Evolutionary conservation across 495 filamentous ascomycete species (phyloP).

Genomic region (Podospora conica): DNA sequence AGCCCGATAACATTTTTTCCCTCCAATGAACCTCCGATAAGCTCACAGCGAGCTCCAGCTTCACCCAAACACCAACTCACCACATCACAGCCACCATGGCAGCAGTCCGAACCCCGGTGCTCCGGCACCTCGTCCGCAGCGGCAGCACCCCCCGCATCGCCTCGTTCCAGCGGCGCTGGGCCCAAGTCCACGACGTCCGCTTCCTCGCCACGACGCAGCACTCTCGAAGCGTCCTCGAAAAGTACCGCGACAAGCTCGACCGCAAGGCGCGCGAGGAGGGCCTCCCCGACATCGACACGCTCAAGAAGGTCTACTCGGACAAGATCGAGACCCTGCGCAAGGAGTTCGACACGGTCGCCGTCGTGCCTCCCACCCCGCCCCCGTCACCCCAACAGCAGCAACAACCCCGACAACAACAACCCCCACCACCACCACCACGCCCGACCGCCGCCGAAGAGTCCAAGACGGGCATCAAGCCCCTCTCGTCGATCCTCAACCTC

Average conservation of each 20-base stretch:
- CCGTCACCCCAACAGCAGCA: neutral
- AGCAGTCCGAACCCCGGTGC: constrained; percentile 26
- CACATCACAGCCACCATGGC: constrained; percentile 23
- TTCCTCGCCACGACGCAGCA: constrained; percentile 61
- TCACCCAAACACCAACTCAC: neutral
- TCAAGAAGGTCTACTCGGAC: constrained; percentile 76
- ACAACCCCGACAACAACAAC: neutral
- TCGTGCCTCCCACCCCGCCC: neutral
- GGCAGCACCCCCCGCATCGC: constrained; percentile 5
- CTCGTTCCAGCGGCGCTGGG: constrained; percentile 69
- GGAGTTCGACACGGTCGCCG: constrained; percentile 38
- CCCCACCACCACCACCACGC: constrained; percentile 7
- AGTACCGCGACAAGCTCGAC: constrained; percentile 80
- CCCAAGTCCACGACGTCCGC: constrained; percentile 85
- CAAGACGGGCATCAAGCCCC: constrained; percentile 53
- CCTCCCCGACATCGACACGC: constrained; percentile 60
- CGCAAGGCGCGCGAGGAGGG: constrained; percentile 79
- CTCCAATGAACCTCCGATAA: neutral
- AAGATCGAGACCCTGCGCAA: constrained; percentile 64
- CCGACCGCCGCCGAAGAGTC: neutral
- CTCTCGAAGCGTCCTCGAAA: constrained; percentile 62
- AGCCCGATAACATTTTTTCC: neutral
- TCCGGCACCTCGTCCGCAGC: constrained; percentile 31
- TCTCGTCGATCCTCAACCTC: constrained; percentile 78
- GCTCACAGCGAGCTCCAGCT: neutral